Evolutionary conservation across 75 land plant genomes (phyloP), one percentile per base, ranked within the genome.

Genomic region (Sequoia sempervirens): DNA sequence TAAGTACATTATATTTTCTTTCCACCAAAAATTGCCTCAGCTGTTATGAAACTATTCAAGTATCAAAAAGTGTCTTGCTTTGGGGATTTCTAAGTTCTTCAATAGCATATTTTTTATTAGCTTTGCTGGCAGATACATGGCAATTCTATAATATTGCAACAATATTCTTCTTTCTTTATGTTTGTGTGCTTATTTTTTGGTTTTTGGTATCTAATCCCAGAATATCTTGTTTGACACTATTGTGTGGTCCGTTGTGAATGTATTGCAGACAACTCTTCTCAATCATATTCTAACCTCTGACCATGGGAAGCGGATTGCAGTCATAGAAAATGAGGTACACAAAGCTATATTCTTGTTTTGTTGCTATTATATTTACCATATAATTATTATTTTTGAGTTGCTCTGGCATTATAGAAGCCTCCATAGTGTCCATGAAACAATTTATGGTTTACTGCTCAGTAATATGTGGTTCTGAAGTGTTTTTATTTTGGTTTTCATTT

Each of bases 311-410:
- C 86, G 94, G 47, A 93, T 98, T 72, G 99, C 99, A 53, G 97
- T 98, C 10, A 98, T 98, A 82, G 99, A 98, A 82, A 98, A 98
- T 86, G 99, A 98, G 99, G 99, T 97, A 89, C 36, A 43, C 75
- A 18, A 82, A 36, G 47, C 20, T 12, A 61, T 58, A 43, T 50
- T 53, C 50, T 40, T 37, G n/a, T 43, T 45, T 78, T 26, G 50
- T 43, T 43, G 32, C 80, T 43, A 78, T 45, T 26, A 2, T 45
- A 10, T 43, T 45, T 40, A 78, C 1, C 10, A 28, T 45, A 43
- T 15, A 43, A 74, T 74, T 34, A 45, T 83, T 28, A 20, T 8
- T 36, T 74, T 14, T 15, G n/a, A 40, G 43, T 83, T 83, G 37
- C 3, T 76, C 14, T 74, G 46, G 30, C 43, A 38, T 78, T 75